Evolutionary conservation across 192 early-diverging fungal species (phyloP).

Genomic region (Diversispora eburnea): DNA sequence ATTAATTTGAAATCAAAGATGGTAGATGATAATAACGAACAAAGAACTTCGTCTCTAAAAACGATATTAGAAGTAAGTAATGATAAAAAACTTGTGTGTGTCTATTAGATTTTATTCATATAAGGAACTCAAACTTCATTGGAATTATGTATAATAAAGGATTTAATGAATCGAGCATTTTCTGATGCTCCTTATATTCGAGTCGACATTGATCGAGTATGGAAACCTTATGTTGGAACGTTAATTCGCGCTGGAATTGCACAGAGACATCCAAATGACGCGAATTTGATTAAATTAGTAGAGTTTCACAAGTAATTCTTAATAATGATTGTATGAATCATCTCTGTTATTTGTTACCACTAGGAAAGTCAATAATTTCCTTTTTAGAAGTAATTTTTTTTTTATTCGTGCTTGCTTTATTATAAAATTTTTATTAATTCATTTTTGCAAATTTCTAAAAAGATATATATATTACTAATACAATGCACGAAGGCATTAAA

Average conservation of each 20-base stretch:
- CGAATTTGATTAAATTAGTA: constrained; percentile 31
- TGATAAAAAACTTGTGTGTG: background rate
- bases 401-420: no score
- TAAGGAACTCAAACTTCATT: background rate
- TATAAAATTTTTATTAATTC: no score
- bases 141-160: constrained; percentile 13
- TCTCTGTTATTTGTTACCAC: background rate
- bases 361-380: background rate
- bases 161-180: constrained; percentile 43
- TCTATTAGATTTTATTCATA: background rate
- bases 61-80: background rate
- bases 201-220: constrained; percentile 32
- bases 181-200: constrained; percentile 35
- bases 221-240: constrained; percentile 43
- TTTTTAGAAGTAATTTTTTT: background rate
- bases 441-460: no score
- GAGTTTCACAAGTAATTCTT: constrained; percentile 30
- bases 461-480: no score
- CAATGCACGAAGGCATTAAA: no score
- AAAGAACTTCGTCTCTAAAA: background rate
- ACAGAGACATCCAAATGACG: constrained; percentile 36
- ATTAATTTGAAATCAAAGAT: background rate
- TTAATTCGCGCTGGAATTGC: constrained; percentile 42
- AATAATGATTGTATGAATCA: background rate
- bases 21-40: background rate